A percentile compares a stretch with the other conserved stretches of the same genome.
These are phyloP conservation scores for Haberlea rhodopensis DNA, from an alignment of 257 asterid species.

Conservation along the genomic window DNA sequence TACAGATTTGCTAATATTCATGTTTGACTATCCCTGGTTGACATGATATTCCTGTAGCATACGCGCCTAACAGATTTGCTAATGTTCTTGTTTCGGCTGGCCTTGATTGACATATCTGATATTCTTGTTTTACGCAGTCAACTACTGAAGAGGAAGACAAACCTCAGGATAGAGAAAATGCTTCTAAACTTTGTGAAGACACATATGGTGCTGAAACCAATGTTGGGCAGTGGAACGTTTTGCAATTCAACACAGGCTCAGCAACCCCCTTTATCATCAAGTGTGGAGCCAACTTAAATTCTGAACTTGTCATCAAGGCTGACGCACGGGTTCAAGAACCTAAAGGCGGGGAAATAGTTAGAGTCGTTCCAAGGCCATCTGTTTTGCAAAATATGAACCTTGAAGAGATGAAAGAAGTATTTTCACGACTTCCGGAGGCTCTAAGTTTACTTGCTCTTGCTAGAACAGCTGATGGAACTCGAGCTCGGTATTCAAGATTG, in stretches of 20 bases:
- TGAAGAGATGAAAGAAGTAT: slow-evolving; percentile 72
- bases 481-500: slow-evolving; percentile 96
- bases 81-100: not conserved
- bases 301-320: slow-evolving; percentile 87
- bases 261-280: slow-evolving; percentile 86
- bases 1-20: not conserved
- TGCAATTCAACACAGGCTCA: slow-evolving; percentile 96
- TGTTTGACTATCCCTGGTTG: not conserved
- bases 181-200: slow-evolving; percentile 42
- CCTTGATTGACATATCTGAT: slow-evolving; percentile 1
- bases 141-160: slow-evolving; percentile 79
- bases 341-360: slow-evolving; percentile 83
- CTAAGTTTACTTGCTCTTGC: slow-evolving; percentile 87
- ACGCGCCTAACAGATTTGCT: not conserved
- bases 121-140: slow-evolving; percentile 43
- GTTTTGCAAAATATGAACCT: slow-evolving; percentile 68
- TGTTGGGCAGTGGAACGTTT: slow-evolving; percentile 94
- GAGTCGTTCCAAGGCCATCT: slow-evolving; percentile 85
- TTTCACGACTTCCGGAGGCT: slow-evolving; percentile 80
- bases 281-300: slow-evolving; percentile 94
- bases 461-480: slow-evolving; percentile 90
- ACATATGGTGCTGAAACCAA: slow-evolving; percentile 61
- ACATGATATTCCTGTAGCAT: not conserved
- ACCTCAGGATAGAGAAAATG: slow-evolving; percentile 35
- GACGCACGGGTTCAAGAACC: slow-evolving; percentile 89